Base-by-base conservation (phyloP, 768 basidiomycete species). In the Agaricus subrufescens region DNA sequence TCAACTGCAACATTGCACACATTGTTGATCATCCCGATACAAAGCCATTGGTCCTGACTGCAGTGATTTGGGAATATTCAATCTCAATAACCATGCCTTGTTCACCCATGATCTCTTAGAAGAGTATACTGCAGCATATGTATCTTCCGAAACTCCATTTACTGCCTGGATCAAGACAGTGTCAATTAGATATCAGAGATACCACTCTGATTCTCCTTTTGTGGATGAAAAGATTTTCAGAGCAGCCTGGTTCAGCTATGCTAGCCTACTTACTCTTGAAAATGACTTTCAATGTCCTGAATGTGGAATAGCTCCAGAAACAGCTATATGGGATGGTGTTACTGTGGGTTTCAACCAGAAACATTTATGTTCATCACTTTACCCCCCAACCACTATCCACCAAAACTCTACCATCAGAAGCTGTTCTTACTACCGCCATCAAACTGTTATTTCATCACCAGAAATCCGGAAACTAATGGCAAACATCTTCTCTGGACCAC, bases 111-210 rank as follows among this genome's bases (percentile, higher is more conserved):
- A 71, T 12, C 57, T 73, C 3, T 59, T 75, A 3, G 65, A 75
- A 29, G 68, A 69, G 38, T 75, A 71, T 47, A 72, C 69, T 1
- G 63, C 58, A 27, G 57, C 59, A 0, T 73, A 58, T 49, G 70
- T 68, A 12, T 52, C 66, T 9, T 73, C 73, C 1, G 71, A 75
- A 58, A 73, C 66, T 0, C 72, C 71, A 1, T 73, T 75, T 54
- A 56, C 60, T 3, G 62, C 71, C 25, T 70, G 65, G 65, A 62
- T 66, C 1, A 52, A 53, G 10, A 50, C 58, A 4, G 49, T 68
- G 25, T 52, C 58, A 9, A 60, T 63, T 3, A 46, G 65, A n/a
- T 72, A 71, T 53, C 11, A 37, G 25, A 30, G 8, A 9, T 60
- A 34, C 11, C 7, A 34, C 31, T 34, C 62, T 0, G 31, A 45